Percentiles rank a stretch among this genome's conserved stretches.
Evolutionary conservation across 2,329 filamentous ascomycete genomes (phyloP).

Genomic region (Talaromyces pinophilus): DNA sequence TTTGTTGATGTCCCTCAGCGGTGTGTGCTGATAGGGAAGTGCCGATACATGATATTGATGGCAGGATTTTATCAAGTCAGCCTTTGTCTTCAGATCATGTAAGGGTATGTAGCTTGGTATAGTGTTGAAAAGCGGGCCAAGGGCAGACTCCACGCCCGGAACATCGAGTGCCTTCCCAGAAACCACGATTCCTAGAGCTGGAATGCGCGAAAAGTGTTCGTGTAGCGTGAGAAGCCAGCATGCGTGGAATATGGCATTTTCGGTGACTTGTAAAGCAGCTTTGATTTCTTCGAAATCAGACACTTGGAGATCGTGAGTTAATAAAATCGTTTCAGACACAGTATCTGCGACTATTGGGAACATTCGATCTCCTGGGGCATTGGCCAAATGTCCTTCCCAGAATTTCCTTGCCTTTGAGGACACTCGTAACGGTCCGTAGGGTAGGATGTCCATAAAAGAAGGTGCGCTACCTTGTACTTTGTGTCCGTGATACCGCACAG

Average conservation of each 20-base stretch:
- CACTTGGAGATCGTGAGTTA: conserved; percentile 37
- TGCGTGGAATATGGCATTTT: conserved; percentile 77
- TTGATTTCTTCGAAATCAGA: conserved; percentile 55
- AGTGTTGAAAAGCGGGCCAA: conserved; percentile 90
- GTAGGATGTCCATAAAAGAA: conserved; percentile 66
- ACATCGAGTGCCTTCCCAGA: conserved; percentile 75
- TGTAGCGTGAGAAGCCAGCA: conserved; percentile 68
- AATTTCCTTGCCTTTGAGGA: conserved; percentile 59
- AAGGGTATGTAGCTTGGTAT: conserved; percentile 66
- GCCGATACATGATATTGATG: conserved; percentile 70
- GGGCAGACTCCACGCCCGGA: conserved; percentile 61
- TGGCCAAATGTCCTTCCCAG: conserved; percentile 63
- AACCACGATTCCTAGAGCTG: conserved; percentile 71
- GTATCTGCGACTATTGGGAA: conserved; percentile 30
- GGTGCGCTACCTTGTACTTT: conserved; percentile 44
- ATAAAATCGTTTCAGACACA: conserved; percentile 25
- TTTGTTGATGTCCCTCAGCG: conserved; percentile 77
- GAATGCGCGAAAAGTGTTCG: conserved; percentile 48
- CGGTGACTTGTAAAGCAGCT: conserved; percentile 66
- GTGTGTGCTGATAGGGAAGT: conserved; percentile 74
- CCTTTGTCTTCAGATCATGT: conserved; percentile 55
- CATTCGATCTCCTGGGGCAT: conserved; percentile 34
- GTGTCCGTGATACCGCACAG: conserved; percentile 51
- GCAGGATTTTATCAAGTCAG: conserved; percentile 61
- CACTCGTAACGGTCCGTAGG: conserved; percentile 65